These are phyloP conservation scores for Vachellia pachyceras DNA, from an alignment of 306 rosid species.

Conservation along the genomic window DNA sequence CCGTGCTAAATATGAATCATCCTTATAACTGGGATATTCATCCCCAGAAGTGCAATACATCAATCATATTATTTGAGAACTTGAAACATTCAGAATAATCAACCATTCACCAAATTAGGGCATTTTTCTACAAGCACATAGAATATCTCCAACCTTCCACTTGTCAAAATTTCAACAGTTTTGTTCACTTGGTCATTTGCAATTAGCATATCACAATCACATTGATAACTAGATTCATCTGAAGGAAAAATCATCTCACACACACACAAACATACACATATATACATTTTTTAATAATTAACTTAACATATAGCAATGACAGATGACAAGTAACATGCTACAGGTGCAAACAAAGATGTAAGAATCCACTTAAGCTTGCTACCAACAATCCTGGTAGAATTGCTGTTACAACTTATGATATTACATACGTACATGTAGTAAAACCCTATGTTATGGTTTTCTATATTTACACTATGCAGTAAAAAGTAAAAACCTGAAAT, in stretches of 20 bases:
- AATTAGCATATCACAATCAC: conserved; percentile 24
- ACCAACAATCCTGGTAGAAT: not conserved
- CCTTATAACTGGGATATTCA: conserved; percentile 12
- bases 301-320: conserved; percentile 8
- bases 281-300: not conserved
- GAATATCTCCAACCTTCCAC: conserved; percentile 19
- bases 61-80: conserved; percentile 21
- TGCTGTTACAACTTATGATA: not conserved
- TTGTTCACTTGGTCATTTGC: conserved; percentile 4
- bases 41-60: not conserved
- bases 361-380: not conserved
- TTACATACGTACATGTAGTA: conserved; percentile 1
- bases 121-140: not conserved
- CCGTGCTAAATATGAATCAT: conserved; percentile 4
- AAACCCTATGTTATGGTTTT: conserved; percentile 8
- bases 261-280: not conserved
- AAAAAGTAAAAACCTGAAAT: conserved; percentile 5
- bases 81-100: conserved; percentile 26
- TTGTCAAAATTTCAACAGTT: not conserved
- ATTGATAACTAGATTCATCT: not conserved
- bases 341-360: conserved; percentile 26
- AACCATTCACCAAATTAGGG: not conserved
- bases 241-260: not conserved
- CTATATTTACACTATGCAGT: not conserved
- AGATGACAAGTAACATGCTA: conserved; percentile 4